These are phyloP conservation scores for Cucurbitaria berberidis DNA, from an alignment of 2,329 filamentous ascomycete genomes.

Conservation along the genomic window DNA sequence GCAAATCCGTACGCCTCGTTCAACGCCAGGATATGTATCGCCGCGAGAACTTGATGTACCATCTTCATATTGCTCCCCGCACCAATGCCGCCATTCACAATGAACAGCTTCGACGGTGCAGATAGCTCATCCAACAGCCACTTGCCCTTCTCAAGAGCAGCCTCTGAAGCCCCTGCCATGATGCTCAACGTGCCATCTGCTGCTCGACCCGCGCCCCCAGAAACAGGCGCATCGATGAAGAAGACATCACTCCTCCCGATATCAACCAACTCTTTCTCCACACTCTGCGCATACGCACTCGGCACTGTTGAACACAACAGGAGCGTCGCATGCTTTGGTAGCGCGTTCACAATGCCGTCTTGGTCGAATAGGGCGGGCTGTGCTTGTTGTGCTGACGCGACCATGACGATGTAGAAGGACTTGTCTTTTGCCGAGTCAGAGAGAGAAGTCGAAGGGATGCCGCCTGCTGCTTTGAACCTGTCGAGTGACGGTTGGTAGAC, in stretches of 20 bases:
- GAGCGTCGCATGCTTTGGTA: slow-evolving; percentile 66
- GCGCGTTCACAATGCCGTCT: slow-evolving; percentile 56
- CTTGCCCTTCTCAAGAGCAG: slow-evolving; percentile 63
- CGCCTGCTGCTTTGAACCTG: slow-evolving; percentile 68
- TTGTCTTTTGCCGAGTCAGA: slow-evolving; percentile 66
- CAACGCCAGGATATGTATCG: slow-evolving; percentile 63
- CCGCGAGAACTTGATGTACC: slow-evolving; percentile 64
- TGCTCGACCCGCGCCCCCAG: slow-evolving; percentile 71
- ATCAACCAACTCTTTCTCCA: slow-evolving; percentile 63
- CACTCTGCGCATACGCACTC: slow-evolving; percentile 67
- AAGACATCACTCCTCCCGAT: slow-evolving; percentile 66
- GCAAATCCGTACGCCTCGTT: slow-evolving; percentile 65
- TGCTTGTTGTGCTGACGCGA: slow-evolving; percentile 73
- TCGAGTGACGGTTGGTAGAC: slow-evolving; percentile 71
- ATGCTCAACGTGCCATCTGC: slow-evolving; percentile 76
- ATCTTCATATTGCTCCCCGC: slow-evolving; percentile 64
- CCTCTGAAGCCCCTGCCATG: slow-evolving; percentile 69
- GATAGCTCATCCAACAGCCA: slow-evolving; percentile 69
- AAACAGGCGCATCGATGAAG: slow-evolving; percentile 75
- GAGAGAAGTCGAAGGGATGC: slow-evolving; percentile 64
- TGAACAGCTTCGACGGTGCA: slow-evolving; percentile 63
- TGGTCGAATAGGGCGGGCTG: slow-evolving; percentile 69
- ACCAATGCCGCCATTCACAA: slow-evolving; percentile 59
- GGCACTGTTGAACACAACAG: slow-evolving; percentile 75
- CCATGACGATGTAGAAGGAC: slow-evolving; percentile 73